Evolutionary conservation across 331 rosid genomes (phyloP).

Genomic region (Pyracantha coccinea): DNA sequence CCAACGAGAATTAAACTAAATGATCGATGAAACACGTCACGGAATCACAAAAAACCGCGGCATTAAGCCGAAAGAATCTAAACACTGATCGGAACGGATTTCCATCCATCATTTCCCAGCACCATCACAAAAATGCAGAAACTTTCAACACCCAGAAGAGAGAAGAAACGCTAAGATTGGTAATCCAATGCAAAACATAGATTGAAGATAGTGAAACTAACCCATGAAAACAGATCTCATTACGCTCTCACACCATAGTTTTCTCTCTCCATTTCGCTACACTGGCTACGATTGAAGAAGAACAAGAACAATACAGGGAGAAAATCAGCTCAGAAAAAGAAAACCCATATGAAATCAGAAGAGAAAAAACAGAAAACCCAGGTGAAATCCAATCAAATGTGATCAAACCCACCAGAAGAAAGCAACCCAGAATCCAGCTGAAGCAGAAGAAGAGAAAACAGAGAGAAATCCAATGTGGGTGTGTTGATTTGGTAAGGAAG

Average conservation of each 20-base stretch:
- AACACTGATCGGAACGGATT: neutral
- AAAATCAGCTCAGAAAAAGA: neutral
- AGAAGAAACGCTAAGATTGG: neutral
- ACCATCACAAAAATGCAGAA: neutral
- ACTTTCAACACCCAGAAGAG: neutral
- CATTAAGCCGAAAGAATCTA: neutral
- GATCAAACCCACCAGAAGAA: neutral
- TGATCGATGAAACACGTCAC: neutral
- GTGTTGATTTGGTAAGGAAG: neutral
- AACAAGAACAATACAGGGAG: neutral
- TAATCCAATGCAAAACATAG: neutral
- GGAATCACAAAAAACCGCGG: neutral
- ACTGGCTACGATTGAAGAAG: neutral
- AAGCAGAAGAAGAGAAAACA: neutral
- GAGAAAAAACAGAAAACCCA: neutral
- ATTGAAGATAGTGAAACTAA: slow-evolving; percentile 6
- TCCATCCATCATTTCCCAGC: neutral
- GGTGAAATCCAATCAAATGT: neutral
- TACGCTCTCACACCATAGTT: slow-evolving; percentile 1
- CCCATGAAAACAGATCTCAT: slow-evolving; percentile 6
- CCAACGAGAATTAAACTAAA: neutral
- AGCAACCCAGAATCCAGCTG: neutral
- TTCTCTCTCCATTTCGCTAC: neutral
- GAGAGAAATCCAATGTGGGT: neutral
- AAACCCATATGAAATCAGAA: neutral